Evolutionary conservation across 768 basidiomycete genomes (phyloP).

Genomic region (Cubamyces sp.): DNA sequence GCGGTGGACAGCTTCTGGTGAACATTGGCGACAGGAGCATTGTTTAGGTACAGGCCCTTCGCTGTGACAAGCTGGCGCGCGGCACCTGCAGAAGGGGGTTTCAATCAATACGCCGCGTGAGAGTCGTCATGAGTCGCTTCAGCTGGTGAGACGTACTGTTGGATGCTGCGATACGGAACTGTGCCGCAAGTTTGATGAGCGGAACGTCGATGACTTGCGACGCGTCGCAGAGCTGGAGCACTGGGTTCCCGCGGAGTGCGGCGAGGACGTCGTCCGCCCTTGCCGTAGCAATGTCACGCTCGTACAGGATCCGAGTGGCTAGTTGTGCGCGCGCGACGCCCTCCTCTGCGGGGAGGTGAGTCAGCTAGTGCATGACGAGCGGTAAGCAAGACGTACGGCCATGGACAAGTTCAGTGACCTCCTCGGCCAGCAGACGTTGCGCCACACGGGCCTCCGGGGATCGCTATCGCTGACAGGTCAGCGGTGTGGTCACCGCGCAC

Average conservation of each 20-base stretch:
- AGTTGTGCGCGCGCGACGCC: constrained; percentile 31
- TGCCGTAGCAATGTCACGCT: constrained; percentile 39
- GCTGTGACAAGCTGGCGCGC: constrained; percentile 63
- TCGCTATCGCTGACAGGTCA: constrained; percentile 14
- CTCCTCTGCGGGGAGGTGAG: constrained; percentile 16
- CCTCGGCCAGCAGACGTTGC: constrained; percentile 33
- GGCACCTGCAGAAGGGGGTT: constrained; percentile 51
- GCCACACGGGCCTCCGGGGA: constrained; percentile 31
- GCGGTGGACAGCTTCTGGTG: constrained; percentile 44
- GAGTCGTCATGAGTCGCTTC: not conserved
- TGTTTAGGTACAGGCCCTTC: constrained; percentile 78
- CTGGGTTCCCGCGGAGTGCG: constrained; percentile 68
- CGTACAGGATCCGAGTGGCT: constrained; percentile 32
- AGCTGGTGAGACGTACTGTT: constrained; percentile 51
- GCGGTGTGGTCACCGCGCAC: not conserved
- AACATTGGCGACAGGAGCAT: constrained; percentile 54
- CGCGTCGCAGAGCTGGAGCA: constrained; percentile 56
- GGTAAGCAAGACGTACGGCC: constrained; percentile 29
- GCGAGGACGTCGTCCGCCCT: constrained; percentile 57
- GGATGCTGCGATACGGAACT: constrained; percentile 61
- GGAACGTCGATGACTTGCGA: constrained; percentile 57
- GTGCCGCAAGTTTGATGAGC: constrained; percentile 63
- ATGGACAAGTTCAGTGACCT: constrained; percentile 36
- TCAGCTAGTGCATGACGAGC: not conserved
- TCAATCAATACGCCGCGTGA: not conserved